Evolutionary conservation across 192 early-diverging fungal genomes (phyloP).

Genomic region (Coemansia sp.): DNA sequence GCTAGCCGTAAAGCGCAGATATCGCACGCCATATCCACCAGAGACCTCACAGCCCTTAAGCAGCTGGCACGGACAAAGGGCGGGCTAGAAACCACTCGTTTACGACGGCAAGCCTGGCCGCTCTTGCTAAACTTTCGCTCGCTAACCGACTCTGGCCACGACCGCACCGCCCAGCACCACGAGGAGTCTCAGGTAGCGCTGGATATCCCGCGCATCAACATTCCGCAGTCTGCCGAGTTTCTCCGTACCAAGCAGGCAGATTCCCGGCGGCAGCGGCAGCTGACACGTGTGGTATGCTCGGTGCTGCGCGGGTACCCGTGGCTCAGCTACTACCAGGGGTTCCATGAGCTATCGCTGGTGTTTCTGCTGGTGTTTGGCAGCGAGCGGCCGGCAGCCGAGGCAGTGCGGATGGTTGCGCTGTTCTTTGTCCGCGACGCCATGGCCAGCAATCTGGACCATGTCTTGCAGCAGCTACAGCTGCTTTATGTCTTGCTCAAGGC

Average conservation of each 20-base stretch:
- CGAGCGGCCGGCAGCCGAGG: conserved; percentile 54
- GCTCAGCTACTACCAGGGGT: conserved; percentile 69
- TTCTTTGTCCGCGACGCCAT: conserved; percentile 55
- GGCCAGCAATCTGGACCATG: conserved; percentile 35
- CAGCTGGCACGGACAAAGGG: conserved; percentile 33
- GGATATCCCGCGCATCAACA: conserved; percentile 28
- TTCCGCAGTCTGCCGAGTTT: conserved; percentile 29
- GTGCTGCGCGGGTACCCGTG: conserved; percentile 59
- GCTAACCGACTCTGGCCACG: conserved; percentile 15
- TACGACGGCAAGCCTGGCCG: conserved; percentile 47
- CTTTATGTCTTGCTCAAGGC: conserved; percentile 30
- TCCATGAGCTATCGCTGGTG: conserved; percentile 51
- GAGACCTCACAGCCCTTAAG: conserved; percentile 41
- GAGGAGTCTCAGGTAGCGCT: conserved; percentile 40
- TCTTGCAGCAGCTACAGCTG: conserved; percentile 36
- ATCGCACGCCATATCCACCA: conserved; percentile 28
- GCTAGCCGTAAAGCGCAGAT: conserved; percentile 17
- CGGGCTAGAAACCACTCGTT: conserved; percentile 33
- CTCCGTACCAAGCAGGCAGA: conserved; percentile 27
- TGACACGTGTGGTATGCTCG: conserved; percentile 47
- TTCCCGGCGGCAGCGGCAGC: conserved; percentile 52
- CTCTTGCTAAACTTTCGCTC: conserved; percentile 46
- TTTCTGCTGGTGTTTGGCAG: conserved; percentile 59
- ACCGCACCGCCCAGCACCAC: neutral
- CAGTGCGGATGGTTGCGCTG: conserved; percentile 56